Base-by-base conservation (phyloP, 805 yeast species). In the Schizosaccharomyces japonicus region DNA sequence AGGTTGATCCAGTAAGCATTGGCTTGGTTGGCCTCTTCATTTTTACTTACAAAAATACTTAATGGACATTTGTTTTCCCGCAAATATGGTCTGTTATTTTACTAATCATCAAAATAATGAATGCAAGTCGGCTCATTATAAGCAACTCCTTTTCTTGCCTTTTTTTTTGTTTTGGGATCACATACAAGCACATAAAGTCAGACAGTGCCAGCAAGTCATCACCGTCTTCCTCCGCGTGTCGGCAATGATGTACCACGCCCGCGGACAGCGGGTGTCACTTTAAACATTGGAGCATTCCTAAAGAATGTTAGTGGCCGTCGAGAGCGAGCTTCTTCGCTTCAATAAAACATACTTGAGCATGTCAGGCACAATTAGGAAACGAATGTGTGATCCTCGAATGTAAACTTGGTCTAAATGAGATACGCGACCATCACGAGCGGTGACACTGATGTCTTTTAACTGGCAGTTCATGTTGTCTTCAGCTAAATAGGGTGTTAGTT, bases 381-480 rank as follows among this genome's bases (percentile, higher is more conserved):
- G 72, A 23, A 87, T 74, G 63, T 80, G 85, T 0, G 94, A 82
- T 1, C 98, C 98, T 55, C 98, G 72, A 3, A 87, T 75, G 59
- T 82, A 85, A 3, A 84, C 92, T 55, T 79, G 82, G 52, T 80
- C 83, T 68, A 82, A 69, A 53, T 78, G 79, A 1, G 78, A 67
- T 2, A 80, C 78, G 44, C 69, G 67, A 3, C 95, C 94, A 48
- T 82, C 79, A 40, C 76, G 65, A 26, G 75, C 72, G 0, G 95
- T 85, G 45, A 80, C 75, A 1, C 79, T 73, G 36, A 80, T 92
- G 58, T 87, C 94, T 52, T 73, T 66, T 46, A 87, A 62, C 51
- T 85, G 92, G 25, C 87, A 74, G 59, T 87, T 87, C 96, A 87
- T 90, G 60, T 79, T 85, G 56, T 87, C 96, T 63, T 87, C 95